phyloP scores from a whole-genome alignment of 2,329 filamentous ascomycete species.

The Monosporascus cannonballus region DNA sequence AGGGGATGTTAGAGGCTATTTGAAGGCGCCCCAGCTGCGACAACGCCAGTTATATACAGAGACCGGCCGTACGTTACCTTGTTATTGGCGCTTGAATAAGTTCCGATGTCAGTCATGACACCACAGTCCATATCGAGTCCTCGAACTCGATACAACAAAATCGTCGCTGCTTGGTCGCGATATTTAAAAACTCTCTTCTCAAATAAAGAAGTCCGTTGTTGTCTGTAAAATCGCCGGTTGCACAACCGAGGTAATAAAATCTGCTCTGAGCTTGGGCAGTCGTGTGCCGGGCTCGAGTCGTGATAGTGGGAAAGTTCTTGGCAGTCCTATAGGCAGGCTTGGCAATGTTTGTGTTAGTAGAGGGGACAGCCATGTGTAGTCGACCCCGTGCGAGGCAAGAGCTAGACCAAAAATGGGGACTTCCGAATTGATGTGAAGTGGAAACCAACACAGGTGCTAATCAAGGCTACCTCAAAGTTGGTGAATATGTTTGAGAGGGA shows the following conservation, averaged over 20 bases:
- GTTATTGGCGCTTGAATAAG: slow-evolving; percentile 25
- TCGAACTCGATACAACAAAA: slow-evolving; percentile 15
- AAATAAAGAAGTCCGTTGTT: slow-evolving; percentile 1
- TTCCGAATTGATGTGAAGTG: no score
- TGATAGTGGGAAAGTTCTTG: not conserved
- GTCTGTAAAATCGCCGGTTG: not conserved
- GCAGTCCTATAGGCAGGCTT: not conserved
- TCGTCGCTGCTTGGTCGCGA: slow-evolving; percentile 3
- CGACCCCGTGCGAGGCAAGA: not conserved
- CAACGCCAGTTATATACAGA: slow-evolving; percentile 2
- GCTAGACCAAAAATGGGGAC: not conserved
- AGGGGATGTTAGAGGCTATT: slow-evolving; percentile 11
- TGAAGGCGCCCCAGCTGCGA: slow-evolving; percentile 5
- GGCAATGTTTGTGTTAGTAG: not conserved
- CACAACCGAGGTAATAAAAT: not conserved
- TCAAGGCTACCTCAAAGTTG: not conserved
- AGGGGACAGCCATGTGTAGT: not conserved
- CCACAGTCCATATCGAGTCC: slow-evolving; percentile 29
- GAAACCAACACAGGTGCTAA: not conserved
- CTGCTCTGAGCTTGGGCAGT: no score
- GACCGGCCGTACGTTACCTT: slow-evolving; percentile 20
- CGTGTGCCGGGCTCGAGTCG: no score
- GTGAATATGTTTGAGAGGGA: no score
- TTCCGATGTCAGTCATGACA: slow-evolving; percentile 30
- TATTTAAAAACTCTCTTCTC: slow-evolving; percentile 9